These are phyloP conservation scores for Halteria grandinella DNA, from an alignment of 73 alveolate genomes.

Conservation along the genomic window DNA sequence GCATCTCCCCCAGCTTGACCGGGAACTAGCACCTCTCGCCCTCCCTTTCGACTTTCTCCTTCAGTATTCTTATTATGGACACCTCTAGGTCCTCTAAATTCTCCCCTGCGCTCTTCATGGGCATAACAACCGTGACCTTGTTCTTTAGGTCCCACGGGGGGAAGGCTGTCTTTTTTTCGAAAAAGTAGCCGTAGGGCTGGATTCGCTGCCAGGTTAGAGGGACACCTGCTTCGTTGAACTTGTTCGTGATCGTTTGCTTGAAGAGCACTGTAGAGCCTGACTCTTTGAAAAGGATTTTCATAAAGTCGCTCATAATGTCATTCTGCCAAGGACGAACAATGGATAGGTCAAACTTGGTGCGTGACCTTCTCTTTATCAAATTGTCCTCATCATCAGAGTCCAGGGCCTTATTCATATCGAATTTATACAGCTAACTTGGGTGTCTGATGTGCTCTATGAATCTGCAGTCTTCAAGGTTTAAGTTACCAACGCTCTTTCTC, in stretches of 20 bases:
- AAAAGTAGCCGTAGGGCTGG: not conserved
- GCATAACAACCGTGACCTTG: not conserved
- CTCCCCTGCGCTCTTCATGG: slow-evolving; percentile 5
- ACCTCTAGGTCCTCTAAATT: slow-evolving; percentile 16
- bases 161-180: slow-evolving; percentile 30
- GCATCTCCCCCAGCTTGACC: slow-evolving; percentile 6
- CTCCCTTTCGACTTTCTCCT: not conserved
- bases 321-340: slow-evolving; percentile 44
- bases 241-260: slow-evolving; percentile 9
- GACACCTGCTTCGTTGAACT: slow-evolving; percentile 34
- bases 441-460: not conserved
- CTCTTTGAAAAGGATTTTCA: slow-evolving; percentile 30
- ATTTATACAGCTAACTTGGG: not conserved
- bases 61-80: not conserved
- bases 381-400: slow-evolving; percentile 33
- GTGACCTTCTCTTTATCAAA: slow-evolving; percentile 5
- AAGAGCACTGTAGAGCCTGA: not conserved
- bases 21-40: slow-evolving; percentile 29
- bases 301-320: slow-evolving; percentile 32
- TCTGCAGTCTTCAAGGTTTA: not conserved
- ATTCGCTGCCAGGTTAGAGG: slow-evolving; percentile 54
- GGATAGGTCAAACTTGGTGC: slow-evolving; percentile 25
- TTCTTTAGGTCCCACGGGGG: slow-evolving; percentile 48
- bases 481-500: slow-evolving; percentile 3
- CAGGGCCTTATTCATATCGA: slow-evolving; percentile 39